phyloP scores from a whole-genome alignment of 768 basidiomycete genomes.

The Thelephora ganbajun region DNA sequence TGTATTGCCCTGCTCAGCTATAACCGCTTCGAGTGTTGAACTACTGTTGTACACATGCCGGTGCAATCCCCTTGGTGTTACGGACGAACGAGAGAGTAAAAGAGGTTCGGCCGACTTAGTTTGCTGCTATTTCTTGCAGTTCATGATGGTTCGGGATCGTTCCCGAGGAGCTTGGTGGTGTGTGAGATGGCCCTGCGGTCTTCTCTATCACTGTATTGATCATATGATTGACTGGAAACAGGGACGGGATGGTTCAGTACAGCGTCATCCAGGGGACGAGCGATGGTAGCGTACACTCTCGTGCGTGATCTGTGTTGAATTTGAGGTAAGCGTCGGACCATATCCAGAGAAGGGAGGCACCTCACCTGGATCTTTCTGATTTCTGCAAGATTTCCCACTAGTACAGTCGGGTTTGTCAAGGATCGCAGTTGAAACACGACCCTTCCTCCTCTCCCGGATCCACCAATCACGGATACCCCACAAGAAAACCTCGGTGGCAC shows the following conservation, averaged over 20 bases:
- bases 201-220: slow-evolving; percentile 8
- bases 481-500: slow-evolving; percentile 61
- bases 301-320: slow-evolving; percentile 42
- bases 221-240: slow-evolving; percentile 19
- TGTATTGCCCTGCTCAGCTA: too few relatives aligned
- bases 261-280: not conserved
- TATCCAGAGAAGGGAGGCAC: not conserved
- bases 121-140: too few relatives aligned
- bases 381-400: slow-evolving; percentile 41
- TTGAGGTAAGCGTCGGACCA: not conserved
- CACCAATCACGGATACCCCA: slow-evolving; percentile 76
- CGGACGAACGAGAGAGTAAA: too few relatives aligned
- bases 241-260: not conserved
- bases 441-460: slow-evolving; percentile 64
- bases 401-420: slow-evolving; percentile 53
- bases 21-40: too few relatives aligned
- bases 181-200: too few relatives aligned
- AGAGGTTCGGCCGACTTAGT: too few relatives aligned
- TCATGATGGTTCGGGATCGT: too few relatives aligned
- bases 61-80: too few relatives aligned
- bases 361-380: slow-evolving; percentile 57
- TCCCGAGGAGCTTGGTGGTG: too few relatives aligned
- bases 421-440: slow-evolving; percentile 41
- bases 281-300: slow-evolving; percentile 44
- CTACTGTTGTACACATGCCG: too few relatives aligned